A percentile compares a stretch with the other conserved stretches of the same genome.
phyloP scores from a whole-genome alignment of 75 land plant species.

The Gnetum montanum region DNA sequence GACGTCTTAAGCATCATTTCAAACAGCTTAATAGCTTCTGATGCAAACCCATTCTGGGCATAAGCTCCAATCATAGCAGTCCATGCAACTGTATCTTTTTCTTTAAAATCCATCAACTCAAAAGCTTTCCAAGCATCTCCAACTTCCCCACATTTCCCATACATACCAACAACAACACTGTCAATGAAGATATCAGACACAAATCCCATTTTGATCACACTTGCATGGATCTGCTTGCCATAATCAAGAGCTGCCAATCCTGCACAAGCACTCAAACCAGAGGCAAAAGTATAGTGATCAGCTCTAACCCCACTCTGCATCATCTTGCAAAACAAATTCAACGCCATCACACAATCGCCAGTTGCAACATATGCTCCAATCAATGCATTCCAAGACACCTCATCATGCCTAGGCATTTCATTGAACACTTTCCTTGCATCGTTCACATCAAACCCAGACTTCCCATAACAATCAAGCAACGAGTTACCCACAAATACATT shows the following conservation, averaged over 20 bases:
- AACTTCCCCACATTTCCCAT: constrained; percentile 11
- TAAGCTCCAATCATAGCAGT: constrained; percentile 18
- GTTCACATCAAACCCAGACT: constrained; percentile 29
- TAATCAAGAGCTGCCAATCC: constrained; percentile 4
- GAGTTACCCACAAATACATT: constrained; percentile 31
- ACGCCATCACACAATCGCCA: constrained; percentile 9
- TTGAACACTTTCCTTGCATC: constrained; percentile 26
- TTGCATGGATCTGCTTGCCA: constrained; percentile 10
- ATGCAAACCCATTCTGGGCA: constrained; percentile 9
- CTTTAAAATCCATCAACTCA: constrained; percentile 12
- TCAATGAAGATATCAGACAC: constrained; percentile 3
- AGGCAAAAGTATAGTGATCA: constrained; percentile 6
- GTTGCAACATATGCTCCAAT: constrained; percentile 8
- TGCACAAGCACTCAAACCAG: constrained; percentile 13
- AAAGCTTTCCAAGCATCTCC: constrained; percentile 13
- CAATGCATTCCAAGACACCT: constrained; percentile 18
- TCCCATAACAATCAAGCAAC: constrained; percentile 37
- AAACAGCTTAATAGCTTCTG: constrained; percentile 6
- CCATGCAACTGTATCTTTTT: constrained; percentile 14
- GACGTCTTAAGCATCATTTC: neutral
- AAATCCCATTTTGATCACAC: constrained; percentile 9
- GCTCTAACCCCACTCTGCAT: neutral
- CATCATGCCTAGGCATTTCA: constrained; percentile 6
- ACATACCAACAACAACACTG: constrained; percentile 21
- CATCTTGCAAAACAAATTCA: constrained; percentile 12